A percentile compares a stretch with the other conserved stretches of the same genome.
These are phyloP conservation scores for Phyllosticta citrichinensis DNA, from an alignment of 2,329 filamentous ascomycete genomes.

Conservation along the genomic window DNA sequence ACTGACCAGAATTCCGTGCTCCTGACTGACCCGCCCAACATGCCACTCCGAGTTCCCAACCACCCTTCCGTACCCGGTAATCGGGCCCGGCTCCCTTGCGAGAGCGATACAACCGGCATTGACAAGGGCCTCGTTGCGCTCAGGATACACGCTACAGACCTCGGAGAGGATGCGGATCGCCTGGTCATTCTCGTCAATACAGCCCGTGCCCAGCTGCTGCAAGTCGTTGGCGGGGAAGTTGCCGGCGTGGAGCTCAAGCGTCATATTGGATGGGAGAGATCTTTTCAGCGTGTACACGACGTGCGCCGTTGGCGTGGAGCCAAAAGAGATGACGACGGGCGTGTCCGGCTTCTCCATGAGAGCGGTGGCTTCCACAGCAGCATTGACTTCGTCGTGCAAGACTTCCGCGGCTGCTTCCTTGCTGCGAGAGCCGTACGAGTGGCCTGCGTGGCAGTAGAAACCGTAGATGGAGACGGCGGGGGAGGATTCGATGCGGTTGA, in stretches of 20 bases:
- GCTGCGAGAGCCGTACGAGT: constrained; percentile 1
- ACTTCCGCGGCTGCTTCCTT: neutral
- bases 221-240: constrained; percentile 10
- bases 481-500: neutral
- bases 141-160: constrained; percentile 8
- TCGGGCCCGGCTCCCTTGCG: constrained; percentile 3
- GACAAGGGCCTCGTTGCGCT: constrained; percentile 7
- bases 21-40: constrained; percentile 7
- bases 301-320: constrained; percentile 8
- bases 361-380: neutral
- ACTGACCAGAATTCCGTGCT: constrained; percentile 7
- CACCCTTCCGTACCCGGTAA: constrained; percentile 3
- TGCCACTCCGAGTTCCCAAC: neutral
- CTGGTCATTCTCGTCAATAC: neutral
- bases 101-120: constrained; percentile 4
- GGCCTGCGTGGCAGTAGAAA: constrained; percentile 10
- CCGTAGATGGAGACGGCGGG: constrained; percentile 5
- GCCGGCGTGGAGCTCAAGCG: constrained; percentile 7
- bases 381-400: constrained; percentile 3
- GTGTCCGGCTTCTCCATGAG: neutral
- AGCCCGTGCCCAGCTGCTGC: constrained; percentile 9
- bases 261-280: neutral
- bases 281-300: constrained; percentile 3
- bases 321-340: neutral
- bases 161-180: constrained; percentile 6